phyloP scores from a whole-genome alignment of 148 eudicot genomes.

The Pouteria glomerata region DNA sequence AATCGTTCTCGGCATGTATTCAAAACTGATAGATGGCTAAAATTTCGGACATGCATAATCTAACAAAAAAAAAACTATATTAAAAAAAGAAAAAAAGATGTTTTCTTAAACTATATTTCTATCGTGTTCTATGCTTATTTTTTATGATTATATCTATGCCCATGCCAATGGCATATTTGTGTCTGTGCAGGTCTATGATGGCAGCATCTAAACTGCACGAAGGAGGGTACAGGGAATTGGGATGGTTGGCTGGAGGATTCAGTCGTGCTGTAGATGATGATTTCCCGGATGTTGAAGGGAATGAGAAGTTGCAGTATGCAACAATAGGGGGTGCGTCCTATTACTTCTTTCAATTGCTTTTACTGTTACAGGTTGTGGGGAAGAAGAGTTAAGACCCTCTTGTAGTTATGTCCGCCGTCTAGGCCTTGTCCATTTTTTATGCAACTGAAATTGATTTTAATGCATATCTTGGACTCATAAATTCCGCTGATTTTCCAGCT shows the following conservation, averaged over 20 bases:
- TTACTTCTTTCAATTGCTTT: slow-evolving; percentile 59
- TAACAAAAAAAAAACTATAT: too few species aligned
- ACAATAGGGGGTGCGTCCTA: slow-evolving; percentile 78
- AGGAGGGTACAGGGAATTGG: slow-evolving; percentile 71
- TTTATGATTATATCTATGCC: too few species aligned
- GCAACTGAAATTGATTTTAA: neutral
- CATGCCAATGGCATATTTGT: too few species aligned
- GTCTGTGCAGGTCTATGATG: slow-evolving; percentile 56
- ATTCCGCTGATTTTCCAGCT: neutral
- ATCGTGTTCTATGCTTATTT: too few species aligned
- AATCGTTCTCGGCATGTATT: neutral
- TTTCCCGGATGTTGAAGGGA: slow-evolving; percentile 60
- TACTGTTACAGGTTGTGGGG: slow-evolving; percentile 46
- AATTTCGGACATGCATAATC: too few species aligned
- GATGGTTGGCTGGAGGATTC: slow-evolving; percentile 91
- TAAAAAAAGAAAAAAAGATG: too few species aligned
- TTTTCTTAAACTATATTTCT: too few species aligned
- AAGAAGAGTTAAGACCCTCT: slow-evolving; percentile 13
- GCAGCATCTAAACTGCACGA: slow-evolving; percentile 63
- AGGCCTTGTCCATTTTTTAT: neutral
- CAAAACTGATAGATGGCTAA: too few species aligned
- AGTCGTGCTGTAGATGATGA: slow-evolving; percentile 54
- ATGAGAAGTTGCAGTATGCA: slow-evolving; percentile 83
- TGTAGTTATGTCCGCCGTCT: neutral
- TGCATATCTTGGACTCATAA: neutral